Percentiles rank a stretch among this genome's conserved stretches.
Evolutionary conservation across 305 asterid genomes (phyloP).

Genomic region (Solanum hybrid): DNA sequence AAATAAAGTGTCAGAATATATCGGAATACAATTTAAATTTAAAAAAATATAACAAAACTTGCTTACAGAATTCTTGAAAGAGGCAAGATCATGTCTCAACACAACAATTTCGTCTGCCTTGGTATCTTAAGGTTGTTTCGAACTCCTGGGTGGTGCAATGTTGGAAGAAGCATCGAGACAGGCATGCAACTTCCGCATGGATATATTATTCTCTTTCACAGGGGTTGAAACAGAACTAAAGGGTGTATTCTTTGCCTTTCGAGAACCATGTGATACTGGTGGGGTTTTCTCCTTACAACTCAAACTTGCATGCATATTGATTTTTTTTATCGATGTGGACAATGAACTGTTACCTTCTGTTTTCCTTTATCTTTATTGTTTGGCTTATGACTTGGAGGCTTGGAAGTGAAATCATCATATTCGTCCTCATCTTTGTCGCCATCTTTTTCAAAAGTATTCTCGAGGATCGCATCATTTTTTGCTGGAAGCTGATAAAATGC

Average conservation of each 20-base stretch:
- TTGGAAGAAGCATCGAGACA: background rate
- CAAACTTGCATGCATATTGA: background rate
- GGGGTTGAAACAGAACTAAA: background rate
- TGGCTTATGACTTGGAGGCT: background rate
- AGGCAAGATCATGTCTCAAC: background rate
- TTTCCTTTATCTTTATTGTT: no score
- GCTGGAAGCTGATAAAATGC: background rate
- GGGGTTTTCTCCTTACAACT: background rate
- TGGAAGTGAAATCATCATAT: background rate
- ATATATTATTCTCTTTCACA: background rate
- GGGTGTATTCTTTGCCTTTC: background rate
- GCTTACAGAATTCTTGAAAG: background rate
- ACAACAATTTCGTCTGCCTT: background rate
- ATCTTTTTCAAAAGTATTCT: no score
- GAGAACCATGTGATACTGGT: background rate
- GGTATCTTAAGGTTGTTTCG: background rate
- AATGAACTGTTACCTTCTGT: background rate
- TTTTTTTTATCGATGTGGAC: background rate
- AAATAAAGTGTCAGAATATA: no score
- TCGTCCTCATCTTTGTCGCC: background rate
- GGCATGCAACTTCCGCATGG: background rate
- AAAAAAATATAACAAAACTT: background rate
- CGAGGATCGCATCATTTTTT: background rate
- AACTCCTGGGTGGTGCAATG: background rate
- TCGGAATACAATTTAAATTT: background rate